Base-by-base conservation (phyloP, 768 basidiomycete genomes). In the Boletellus ananiceps region DNA sequence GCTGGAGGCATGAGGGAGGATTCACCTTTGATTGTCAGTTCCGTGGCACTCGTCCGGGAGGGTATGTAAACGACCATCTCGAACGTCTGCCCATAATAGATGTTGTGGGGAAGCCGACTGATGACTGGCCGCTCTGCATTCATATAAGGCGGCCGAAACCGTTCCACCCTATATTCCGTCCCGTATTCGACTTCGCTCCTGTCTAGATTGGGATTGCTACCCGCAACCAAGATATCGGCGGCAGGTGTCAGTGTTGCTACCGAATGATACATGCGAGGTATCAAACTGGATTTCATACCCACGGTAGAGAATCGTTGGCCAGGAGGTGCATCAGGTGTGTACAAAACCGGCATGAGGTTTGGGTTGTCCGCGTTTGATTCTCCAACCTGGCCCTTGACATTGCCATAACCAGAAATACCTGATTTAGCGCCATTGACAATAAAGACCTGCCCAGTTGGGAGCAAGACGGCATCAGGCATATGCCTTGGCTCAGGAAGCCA, bases 131-230 rank as follows among this genome's bases (percentile, higher is more conserved):
- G 77, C 12, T 74, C 61, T 57, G 67, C 67, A 21, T 67, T 63
- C 81, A 88, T 82, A 62, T 95, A 98, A 23, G 87, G 85, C 0
- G 95, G 94, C 46, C 75, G 76, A 55, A 95, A 74, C 77, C 85
- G 83, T 63, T 96, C 93, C 29, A 92, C 86, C 43, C 91, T 76
- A 64, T 94, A 95, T 65, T 95, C 90, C 15, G 91, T 92, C 27
- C 84, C 82, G 62, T 87, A 93, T 61, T 72, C 71, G 36, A 79
- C 57, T 57, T 81, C 84, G 57, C 83, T 88, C 45, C 86, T 71
- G 64, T 91, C 88, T 50, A 90, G 65, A 65, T 91, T 91, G 21
- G 89, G 89, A 59, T 89, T 91, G 51, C 87, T 88, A 31, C 88
- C 88, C 16, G 88, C 83, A 49, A 92, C 81, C 83, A 91, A 80